phyloP scores from a whole-genome alignment of 805 yeast genomes.

The Spathaspora hagerdaliae region DNA sequence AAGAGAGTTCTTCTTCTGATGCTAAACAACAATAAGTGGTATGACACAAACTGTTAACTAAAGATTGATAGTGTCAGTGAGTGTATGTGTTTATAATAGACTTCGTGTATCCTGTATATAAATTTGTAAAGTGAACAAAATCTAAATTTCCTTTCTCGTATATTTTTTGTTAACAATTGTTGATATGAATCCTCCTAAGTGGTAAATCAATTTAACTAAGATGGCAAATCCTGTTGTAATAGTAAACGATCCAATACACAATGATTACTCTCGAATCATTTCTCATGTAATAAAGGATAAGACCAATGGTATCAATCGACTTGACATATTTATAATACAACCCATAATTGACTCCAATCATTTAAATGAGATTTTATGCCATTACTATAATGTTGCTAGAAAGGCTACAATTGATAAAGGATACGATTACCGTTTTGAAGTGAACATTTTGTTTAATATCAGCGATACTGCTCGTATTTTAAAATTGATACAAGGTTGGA shows the following conservation, averaged over 20 bases:
- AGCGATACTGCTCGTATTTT: not conserved
- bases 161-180: no score
- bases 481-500: slow-evolving; percentile 1
- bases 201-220: no score
- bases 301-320: not conserved
- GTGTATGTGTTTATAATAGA: no score
- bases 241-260: slow-evolving; percentile 11
- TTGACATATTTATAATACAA: slow-evolving; percentile 23
- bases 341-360: slow-evolving; percentile 16
- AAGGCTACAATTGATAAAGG: slow-evolving; percentile 13
- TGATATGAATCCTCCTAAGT: no score
- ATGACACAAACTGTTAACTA: no score
- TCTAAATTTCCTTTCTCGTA: no score
- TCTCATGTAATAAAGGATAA: slow-evolving; percentile 2
- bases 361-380: slow-evolving; percentile 25
- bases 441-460: slow-evolving; percentile 27
- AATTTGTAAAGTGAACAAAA: no score
- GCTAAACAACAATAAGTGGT: no score
- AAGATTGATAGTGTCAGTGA: no score
- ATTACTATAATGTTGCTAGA: slow-evolving; percentile 26
- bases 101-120: no score
- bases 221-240: slow-evolving; percentile 7
- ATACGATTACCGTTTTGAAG: slow-evolving; percentile 21
- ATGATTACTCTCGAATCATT: slow-evolving; percentile 11
- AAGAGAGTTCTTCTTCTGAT: no score